phyloP scores from a whole-genome alignment of 345 rosid genomes.

The Salix exigua region DNA sequence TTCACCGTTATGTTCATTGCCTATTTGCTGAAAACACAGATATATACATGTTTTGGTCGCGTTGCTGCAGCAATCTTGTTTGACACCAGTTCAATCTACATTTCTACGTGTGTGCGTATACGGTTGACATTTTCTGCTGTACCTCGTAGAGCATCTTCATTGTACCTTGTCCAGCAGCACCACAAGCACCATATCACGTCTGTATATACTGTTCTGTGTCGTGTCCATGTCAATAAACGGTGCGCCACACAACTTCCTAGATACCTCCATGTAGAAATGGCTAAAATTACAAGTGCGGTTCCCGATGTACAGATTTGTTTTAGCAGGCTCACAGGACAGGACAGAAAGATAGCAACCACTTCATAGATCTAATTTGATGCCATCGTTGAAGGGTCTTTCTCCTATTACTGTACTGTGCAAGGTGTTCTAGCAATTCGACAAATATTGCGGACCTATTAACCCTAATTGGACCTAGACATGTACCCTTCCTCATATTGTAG shows the following conservation, averaged over 20 bases:
- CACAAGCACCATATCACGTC: not conserved
- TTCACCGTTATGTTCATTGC: not conserved
- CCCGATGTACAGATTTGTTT: not conserved
- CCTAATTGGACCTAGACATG: not conserved
- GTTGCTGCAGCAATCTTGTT: not conserved
- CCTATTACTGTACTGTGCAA: not conserved
- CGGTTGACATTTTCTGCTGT: not conserved
- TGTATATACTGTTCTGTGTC: not conserved
- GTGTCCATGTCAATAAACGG: not conserved
- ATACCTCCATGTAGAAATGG: not conserved
- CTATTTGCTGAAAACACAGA: not conserved
- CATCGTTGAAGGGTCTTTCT: not conserved
- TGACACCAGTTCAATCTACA: not conserved
- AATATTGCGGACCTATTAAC: not conserved
- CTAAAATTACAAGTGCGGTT: not conserved
- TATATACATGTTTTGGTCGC: not conserved
- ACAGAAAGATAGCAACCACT: not conserved
- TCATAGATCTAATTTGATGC: not conserved
- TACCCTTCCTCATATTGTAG: too few relatives aligned
- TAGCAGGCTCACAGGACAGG: not conserved
- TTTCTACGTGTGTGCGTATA: too few relatives aligned
- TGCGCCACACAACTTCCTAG: not conserved
- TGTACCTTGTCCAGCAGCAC: not conserved
- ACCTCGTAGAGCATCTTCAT: not conserved
- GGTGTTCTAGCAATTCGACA: not conserved